phyloP scores from a whole-genome alignment of 2,329 filamentous ascomycete genomes.

The Coniochaeta ligniaria region DNA sequence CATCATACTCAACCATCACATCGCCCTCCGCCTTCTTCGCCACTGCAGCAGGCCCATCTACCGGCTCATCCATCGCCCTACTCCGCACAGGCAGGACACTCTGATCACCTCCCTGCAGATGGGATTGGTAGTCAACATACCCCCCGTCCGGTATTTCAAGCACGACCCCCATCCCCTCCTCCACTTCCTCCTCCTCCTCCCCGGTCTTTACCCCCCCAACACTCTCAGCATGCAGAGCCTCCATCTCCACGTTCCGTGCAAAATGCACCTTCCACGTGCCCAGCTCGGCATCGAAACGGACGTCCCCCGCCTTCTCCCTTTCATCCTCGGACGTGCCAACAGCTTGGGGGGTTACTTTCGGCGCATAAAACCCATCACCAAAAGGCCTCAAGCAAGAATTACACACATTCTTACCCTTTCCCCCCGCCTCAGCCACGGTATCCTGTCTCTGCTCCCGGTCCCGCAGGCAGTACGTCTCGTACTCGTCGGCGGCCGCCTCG shows the following conservation, averaged over 20 bases:
- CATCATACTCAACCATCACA: not conserved
- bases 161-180: not conserved
- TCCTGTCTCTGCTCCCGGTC: not conserved
- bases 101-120: not conserved
- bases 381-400: not conserved
- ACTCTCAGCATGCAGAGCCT: not conserved
- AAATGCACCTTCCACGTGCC: not conserved
- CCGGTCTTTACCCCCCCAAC: no score
- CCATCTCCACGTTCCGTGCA: not conserved
- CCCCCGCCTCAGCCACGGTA: not conserved
- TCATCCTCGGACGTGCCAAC: no score
- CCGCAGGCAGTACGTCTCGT: not conserved
- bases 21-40: not conserved
- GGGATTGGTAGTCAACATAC: not conserved
- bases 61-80: not conserved
- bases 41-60: not conserved
- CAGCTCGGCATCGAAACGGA: not conserved
- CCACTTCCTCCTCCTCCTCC: not conserved
- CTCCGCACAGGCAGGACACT: not conserved
- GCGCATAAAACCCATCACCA: not conserved
- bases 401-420: no score
- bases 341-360: no score
- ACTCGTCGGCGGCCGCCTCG: not conserved
- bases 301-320: not conserved
- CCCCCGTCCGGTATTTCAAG: not conserved